Evolutionary conservation across 805 yeast species (phyloP).

Genomic region (Candida michaelii): DNA sequence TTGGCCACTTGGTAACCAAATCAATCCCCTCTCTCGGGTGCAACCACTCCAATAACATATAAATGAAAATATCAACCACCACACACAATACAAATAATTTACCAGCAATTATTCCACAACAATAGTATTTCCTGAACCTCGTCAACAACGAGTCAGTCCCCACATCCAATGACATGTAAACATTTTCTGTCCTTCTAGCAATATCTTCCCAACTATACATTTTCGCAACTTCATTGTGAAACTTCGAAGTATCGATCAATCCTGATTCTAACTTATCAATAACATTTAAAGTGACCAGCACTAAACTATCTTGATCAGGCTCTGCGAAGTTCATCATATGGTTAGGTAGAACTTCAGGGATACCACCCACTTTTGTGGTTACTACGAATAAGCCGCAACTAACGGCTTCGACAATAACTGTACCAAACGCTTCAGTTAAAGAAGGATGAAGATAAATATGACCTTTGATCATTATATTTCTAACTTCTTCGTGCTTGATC

Average conservation of each 20-base stretch:
- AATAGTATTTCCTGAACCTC: constrained; percentile 63
- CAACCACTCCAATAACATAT: constrained; percentile 61
- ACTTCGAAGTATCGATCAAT: constrained; percentile 65
- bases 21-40: constrained; percentile 76
- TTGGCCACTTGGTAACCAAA: constrained; percentile 77
- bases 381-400: constrained; percentile 92
- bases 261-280: constrained; percentile 57
- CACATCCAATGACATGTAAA: constrained; percentile 57
- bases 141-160: constrained; percentile 54
- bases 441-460: constrained; percentile 93
- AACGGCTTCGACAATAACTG: constrained; percentile 96
- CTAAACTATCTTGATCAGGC: constrained; percentile 83
- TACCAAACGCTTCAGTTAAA: constrained; percentile 96
- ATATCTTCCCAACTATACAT: constrained; percentile 95
- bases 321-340: constrained; percentile 92
- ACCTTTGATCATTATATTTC: constrained; percentile 91
- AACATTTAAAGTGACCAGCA: constrained; percentile 69
- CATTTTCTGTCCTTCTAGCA: constrained; percentile 80
- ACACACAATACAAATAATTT: constrained; percentile 76
- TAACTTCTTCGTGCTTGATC: constrained; percentile 86
- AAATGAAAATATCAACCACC: constrained; percentile 73
- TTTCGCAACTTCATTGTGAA: constrained; percentile 71
- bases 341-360: constrained; percentile 91
- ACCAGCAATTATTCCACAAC: constrained; percentile 84
- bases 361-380: constrained; percentile 95